Evolutionary conservation across 1,284 basidiomycete genomes (phyloP).

Genomic region (Abortiporus biennis): DNA sequence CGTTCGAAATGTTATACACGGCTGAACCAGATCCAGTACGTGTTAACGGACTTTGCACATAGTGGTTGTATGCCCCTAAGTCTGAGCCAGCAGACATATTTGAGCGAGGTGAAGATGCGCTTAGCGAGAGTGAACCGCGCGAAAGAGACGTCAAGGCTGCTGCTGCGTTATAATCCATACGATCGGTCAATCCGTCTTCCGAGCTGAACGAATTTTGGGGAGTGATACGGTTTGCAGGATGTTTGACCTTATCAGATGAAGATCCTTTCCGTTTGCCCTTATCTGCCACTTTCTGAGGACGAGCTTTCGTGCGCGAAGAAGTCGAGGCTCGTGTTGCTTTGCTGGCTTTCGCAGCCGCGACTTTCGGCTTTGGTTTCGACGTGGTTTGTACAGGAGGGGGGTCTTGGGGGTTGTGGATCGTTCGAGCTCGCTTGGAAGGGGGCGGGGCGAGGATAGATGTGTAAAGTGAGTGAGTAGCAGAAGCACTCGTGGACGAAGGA

Average conservation of each 20-base stretch:
- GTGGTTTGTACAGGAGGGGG: constrained; percentile 63
- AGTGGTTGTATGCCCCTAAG: constrained; percentile 50
- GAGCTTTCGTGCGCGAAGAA: constrained; percentile 25
- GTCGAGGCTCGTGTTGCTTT: constrained; percentile 21
- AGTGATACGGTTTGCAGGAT: constrained; percentile 7
- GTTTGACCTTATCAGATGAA: constrained; percentile 18
- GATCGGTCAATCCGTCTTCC: constrained; percentile 26
- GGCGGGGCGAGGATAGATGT: constrained; percentile 69
- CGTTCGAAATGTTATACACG: constrained; percentile 29
- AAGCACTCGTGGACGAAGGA: constrained; percentile 36
- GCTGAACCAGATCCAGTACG: too few species aligned
- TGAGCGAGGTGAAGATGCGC: constrained; percentile 58
- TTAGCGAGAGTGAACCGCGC: constrained; percentile 49
- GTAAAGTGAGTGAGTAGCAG: constrained; percentile 55
- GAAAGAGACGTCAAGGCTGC: constrained; percentile 69
- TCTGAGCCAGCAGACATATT: constrained; percentile 53
- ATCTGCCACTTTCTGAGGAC: constrained; percentile 21
- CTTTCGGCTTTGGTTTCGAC: constrained; percentile 19
- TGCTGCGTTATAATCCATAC: constrained; percentile 75
- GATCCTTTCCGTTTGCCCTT: constrained; percentile 48
- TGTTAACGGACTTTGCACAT: constrained; percentile 64
- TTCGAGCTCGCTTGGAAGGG: constrained; percentile 65
- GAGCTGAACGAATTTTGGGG: constrained; percentile 11
- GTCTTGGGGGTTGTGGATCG: constrained; percentile 64
- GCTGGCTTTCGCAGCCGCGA: constrained; percentile 20